A percentile compares a stretch with the other conserved stretches of the same genome.
Evolutionary conservation across 768 basidiomycete genomes (phyloP).

Genomic region (Amanita thiersii): DNA sequence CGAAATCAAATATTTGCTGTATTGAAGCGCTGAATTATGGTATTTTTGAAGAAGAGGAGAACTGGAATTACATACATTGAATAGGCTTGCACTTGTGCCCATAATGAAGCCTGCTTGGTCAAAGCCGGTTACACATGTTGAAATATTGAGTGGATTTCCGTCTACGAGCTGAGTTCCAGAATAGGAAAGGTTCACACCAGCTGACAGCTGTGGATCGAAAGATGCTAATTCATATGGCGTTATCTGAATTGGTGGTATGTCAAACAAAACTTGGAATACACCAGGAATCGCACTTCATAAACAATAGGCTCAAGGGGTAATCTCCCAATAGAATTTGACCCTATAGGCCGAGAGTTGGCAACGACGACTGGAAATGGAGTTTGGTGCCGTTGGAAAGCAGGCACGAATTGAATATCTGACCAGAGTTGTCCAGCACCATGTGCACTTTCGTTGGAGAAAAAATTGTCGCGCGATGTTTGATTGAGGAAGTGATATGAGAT

Average conservation of each 20-base stretch:
- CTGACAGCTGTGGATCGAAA: constrained; percentile 64
- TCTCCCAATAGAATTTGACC: constrained; percentile 31
- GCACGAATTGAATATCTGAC: constrained; percentile 45
- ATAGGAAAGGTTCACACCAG: constrained; percentile 55
- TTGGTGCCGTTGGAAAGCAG: constrained; percentile 38
- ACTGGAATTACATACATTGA: constrained; percentile 36
- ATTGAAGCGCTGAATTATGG: neutral
- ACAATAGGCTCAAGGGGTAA: constrained; percentile 37
- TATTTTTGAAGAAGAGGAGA: too few relatives aligned
- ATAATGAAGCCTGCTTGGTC: constrained; percentile 71
- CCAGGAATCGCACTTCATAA: constrained; percentile 40
- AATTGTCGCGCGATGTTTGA: constrained; percentile 48
- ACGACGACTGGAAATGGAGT: constrained; percentile 66
- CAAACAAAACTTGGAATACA: neutral
- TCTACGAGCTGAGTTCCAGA: constrained; percentile 58
- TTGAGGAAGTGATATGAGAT: constrained; percentile 71
- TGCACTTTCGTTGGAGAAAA: constrained; percentile 47
- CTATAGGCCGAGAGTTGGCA: constrained; percentile 43
- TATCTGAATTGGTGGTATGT: constrained; percentile 32
- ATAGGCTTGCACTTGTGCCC: constrained; percentile 65
- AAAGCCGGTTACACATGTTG: constrained; percentile 64
- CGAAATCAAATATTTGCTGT: constrained; percentile 47
- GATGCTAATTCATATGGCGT: constrained; percentile 65
- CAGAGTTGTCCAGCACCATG: constrained; percentile 73
- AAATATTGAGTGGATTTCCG: constrained; percentile 43